A percentile compares a stretch with the other conserved stretches of the same genome.
phyloP scores from a whole-genome alignment of 192 early-diverging fungal genomes.

The Backusella parvicylindrica region DNA sequence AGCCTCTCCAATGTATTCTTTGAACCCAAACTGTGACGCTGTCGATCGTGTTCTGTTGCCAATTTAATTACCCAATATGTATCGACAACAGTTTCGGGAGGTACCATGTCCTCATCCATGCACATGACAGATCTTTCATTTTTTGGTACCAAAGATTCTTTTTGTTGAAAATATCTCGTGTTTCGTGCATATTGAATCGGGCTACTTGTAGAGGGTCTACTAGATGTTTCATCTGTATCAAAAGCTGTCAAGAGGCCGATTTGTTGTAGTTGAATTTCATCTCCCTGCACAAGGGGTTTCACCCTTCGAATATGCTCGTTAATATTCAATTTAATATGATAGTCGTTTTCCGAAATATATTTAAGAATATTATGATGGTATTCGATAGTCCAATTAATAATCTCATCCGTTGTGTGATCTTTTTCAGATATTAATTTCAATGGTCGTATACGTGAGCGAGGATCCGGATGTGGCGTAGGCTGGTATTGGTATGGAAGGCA shows the following conservation, averaged over 20 bases:
- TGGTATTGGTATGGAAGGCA: slow-evolving; percentile 15
- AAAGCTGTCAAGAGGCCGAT: slow-evolving; percentile 4
- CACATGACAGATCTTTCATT: background rate
- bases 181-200: background rate
- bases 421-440: slow-evolving; percentile 33
- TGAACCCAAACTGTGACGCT: background rate
- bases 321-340: slow-evolving; percentile 18
- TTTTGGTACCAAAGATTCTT: background rate
- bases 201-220: background rate
- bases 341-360: background rate
- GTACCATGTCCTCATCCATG: background rate
- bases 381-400: slow-evolving; percentile 18
- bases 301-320: slow-evolving; percentile 18
- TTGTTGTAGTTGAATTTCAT: slow-evolving; percentile 22
- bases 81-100: background rate
- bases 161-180: background rate
- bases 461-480: background rate
- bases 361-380: slow-evolving; percentile 1
- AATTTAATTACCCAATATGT: background rate
- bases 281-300: slow-evolving; percentile 16
- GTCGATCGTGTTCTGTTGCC: background rate
- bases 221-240: background rate
- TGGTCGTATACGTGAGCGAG: slow-evolving; percentile 28
- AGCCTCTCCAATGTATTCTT: background rate
- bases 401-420: background rate